Evolutionary conservation across 345 rosid species (phyloP).

Genomic region (Firmiana major): DNA sequence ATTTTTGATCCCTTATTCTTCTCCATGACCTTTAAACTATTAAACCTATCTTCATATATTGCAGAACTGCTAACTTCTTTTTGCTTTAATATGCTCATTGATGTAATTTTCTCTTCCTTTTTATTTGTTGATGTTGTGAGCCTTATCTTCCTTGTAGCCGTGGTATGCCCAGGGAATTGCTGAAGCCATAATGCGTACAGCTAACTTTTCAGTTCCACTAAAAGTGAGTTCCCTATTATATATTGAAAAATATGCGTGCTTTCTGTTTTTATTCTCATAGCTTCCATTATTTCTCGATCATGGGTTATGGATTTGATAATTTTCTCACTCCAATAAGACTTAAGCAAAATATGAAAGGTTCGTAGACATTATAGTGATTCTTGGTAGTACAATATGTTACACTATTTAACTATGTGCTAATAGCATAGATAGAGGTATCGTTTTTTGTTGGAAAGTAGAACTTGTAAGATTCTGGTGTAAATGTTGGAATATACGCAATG

Average conservation of each 20-base stretch:
- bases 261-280: conserved; percentile 1
- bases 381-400: background rate
- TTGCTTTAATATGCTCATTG: background rate
- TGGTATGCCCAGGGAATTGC: conserved; percentile 99
- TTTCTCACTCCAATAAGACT: background rate
- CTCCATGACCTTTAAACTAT: conserved; percentile 5
- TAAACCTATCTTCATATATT: conserved; percentile 9
- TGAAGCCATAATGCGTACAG: conserved; percentile 87
- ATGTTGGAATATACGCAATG: background rate
- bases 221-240: conserved; percentile 40
- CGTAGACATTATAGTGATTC: background rate
- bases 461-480: background rate
- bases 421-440: background rate
- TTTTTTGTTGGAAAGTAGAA: background rate
- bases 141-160: conserved; percentile 51
- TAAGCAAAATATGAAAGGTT: background rate
- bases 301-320: background rate
- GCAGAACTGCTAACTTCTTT: background rate
- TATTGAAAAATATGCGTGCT: background rate
- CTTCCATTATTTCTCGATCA: background rate
- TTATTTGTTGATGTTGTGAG: conserved; percentile 13
- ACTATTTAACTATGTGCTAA: too few relatives aligned
- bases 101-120: conserved; percentile 1
- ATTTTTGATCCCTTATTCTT: background rate
- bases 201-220: conserved; percentile 83